Conservation (phyloP, 129 eudicot species). For the Flaveria sonorensis region DNA sequence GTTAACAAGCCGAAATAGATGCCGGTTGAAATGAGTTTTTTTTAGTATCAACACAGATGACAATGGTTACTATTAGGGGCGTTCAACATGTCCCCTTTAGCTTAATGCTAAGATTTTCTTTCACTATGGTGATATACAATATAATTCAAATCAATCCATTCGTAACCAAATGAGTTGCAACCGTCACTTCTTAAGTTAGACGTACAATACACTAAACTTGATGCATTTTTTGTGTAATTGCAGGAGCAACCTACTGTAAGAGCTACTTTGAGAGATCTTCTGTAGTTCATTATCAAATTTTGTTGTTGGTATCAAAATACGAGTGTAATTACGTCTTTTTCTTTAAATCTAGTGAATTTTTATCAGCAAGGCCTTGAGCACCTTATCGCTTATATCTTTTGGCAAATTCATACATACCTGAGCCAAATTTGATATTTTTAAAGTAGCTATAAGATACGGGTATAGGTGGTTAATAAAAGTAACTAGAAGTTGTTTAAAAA, state of each 20-base stretch:
- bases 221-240: conserved; percentile 13
- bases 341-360: conserved; percentile 1
- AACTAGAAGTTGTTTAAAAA: no score
- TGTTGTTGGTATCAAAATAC: conserved; percentile 23
- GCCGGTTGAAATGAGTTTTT: no score
- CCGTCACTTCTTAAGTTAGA: no score
- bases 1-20: no score
- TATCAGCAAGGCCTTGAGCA: neutral
- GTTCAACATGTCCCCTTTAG: neutral
- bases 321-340: conserved; percentile 23
- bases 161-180: no score
- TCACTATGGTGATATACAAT: neutral
- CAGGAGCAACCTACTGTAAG: conserved; percentile 47
- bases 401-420: neutral
- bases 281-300: conserved; percentile 27
- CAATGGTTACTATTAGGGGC: no score
- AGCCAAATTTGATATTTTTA: no score
- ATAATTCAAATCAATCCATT: no score
- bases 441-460: no score
- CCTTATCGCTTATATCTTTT: neutral
- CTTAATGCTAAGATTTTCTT: neutral
- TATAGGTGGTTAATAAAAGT: no score
- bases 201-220: neutral
- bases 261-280: conserved; percentile 63
- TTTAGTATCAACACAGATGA: no score